phyloP scores from a whole-genome alignment of 163 green algal species.

The Chlamydomonas reinhardtii region DNA sequence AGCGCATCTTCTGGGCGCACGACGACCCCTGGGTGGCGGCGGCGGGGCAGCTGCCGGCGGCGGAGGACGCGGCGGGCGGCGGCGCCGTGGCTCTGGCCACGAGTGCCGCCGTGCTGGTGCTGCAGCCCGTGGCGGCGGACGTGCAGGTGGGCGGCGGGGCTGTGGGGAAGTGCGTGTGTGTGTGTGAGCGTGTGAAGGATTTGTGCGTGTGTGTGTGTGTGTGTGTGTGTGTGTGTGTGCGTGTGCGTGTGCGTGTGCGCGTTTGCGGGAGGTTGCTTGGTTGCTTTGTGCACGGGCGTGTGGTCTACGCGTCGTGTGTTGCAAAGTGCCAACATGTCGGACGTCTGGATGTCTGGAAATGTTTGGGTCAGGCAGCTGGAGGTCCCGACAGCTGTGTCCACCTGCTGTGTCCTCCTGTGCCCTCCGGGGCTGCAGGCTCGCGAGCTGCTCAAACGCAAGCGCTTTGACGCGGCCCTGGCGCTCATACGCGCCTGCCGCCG shows the following conservation, averaged over 20 bases:
- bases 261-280: no score
- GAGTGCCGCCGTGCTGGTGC: slow-evolving; percentile 25
- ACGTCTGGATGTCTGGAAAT: no score
- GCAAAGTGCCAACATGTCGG: no score
- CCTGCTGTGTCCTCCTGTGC: no score
- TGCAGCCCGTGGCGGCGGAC: slow-evolving; percentile 60
- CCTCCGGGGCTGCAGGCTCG: no score
- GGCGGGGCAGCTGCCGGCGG: background rate
- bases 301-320: no score
- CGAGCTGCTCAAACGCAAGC: slow-evolving; percentile 59
- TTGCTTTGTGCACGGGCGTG: no score
- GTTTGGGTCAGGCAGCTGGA: no score
- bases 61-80: slow-evolving; percentile 38
- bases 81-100: slow-evolving; percentile 37
- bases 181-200: background rate
- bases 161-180: background rate
- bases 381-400: no score
- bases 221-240: background rate
- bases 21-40: slow-evolving; percentile 64
- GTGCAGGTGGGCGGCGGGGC: slow-evolving; percentile 51
- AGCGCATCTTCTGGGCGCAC: slow-evolving; percentile 61
- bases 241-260: no score
- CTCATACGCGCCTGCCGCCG: slow-evolving; percentile 37
- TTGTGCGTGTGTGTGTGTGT: background rate
- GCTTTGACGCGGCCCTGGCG: slow-evolving; percentile 43